Evolutionary conservation across 2,329 filamentous ascomycete species (phyloP).

Genomic region (Alternaria postmessia): DNA sequence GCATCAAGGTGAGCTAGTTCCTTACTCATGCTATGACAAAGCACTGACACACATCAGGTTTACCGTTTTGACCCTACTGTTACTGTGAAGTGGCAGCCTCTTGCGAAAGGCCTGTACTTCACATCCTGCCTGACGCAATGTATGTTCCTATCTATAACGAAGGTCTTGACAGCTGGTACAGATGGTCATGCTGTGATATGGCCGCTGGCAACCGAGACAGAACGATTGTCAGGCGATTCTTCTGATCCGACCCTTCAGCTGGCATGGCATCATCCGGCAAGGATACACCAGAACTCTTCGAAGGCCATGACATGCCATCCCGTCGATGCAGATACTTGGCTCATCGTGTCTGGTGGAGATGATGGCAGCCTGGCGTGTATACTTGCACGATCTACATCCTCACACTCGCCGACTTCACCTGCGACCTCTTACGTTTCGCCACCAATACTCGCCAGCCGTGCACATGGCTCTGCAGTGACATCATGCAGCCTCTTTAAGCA

Average conservation of each 20-base stretch:
- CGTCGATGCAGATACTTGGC: constrained; percentile 44
- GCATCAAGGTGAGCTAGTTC: constrained; percentile 62
- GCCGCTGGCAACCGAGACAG: constrained; percentile 47
- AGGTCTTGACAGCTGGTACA: constrained; percentile 75
- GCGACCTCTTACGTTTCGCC: constrained; percentile 17
- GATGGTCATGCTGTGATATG: constrained; percentile 79
- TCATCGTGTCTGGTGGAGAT: constrained; percentile 82
- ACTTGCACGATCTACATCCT: constrained; percentile 5
- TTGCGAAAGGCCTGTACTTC: constrained; percentile 54
- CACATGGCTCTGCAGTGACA: constrained; percentile 78
- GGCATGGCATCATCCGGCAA: constrained; percentile 33
- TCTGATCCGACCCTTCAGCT: constrained; percentile 36
- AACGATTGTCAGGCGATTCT: constrained; percentile 7
- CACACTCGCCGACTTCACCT: constrained; percentile 22
- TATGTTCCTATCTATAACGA: constrained; percentile 47
- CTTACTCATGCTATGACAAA: neutral
- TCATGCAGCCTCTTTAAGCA: constrained; percentile 54
- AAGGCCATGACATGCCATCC: constrained; percentile 61
- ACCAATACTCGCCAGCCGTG: constrained; percentile 60
- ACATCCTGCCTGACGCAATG: constrained; percentile 75
- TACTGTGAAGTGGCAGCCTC: constrained; percentile 45
- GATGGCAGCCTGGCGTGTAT: constrained; percentile 77
- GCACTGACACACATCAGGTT: constrained; percentile 47
- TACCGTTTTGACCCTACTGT: constrained; percentile 51
- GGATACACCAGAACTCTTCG: constrained; percentile 81